These are phyloP conservation scores for Coniella lustricola DNA, from an alignment of 2,329 filamentous ascomycete species.

Conservation along the genomic window DNA sequence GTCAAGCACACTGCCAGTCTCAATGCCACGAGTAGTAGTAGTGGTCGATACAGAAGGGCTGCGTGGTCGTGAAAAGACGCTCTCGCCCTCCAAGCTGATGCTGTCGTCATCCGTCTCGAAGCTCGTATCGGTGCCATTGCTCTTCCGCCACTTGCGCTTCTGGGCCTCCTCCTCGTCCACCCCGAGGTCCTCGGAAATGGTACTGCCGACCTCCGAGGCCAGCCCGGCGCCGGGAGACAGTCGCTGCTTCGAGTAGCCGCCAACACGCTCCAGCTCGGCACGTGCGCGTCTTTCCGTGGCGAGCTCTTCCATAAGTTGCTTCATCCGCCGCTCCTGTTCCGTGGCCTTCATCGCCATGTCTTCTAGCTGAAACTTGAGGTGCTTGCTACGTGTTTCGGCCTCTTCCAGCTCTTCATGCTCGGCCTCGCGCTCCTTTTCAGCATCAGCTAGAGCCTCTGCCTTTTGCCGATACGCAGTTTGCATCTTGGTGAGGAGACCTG, in stretches of 20 bases:
- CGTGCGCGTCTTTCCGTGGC: conserved; percentile 43
- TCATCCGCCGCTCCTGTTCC: conserved; percentile 45
- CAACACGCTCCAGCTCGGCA: conserved; percentile 28
- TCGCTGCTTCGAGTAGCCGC: conserved; percentile 10
- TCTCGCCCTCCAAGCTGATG: conserved; percentile 33
- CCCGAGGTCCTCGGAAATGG: conserved; percentile 45
- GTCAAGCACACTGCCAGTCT: conserved; percentile 16
- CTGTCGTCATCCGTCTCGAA: conserved; percentile 47
- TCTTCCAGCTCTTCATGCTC: conserved; percentile 51
- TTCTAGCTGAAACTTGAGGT: conserved; percentile 54
- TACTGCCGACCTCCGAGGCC: conserved; percentile 29
- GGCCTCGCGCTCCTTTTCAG: conserved; percentile 46
- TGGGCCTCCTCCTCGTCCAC: conserved; percentile 43
- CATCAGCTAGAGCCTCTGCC: conserved; percentile 41
- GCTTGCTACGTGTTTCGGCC: conserved; percentile 41
- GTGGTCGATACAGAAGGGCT: conserved; percentile 40
- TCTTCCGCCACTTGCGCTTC: conserved; percentile 25
- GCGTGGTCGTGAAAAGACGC: conserved; percentile 54
- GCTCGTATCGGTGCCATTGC: conserved; percentile 33
- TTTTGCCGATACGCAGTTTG: conserved; percentile 53
- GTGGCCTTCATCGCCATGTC: conserved; percentile 47
- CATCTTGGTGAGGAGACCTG: conserved; percentile 46
- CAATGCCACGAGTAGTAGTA: conserved; percentile 29
- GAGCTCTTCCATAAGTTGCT: conserved; percentile 37
- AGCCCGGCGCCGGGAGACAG: conserved; percentile 17